A percentile compares a stretch with the other conserved stretches of the same genome.
phyloP scores from a whole-genome alignment of 2,329 filamentous ascomycete genomes.

The Trichothecium sympodiale region DNA sequence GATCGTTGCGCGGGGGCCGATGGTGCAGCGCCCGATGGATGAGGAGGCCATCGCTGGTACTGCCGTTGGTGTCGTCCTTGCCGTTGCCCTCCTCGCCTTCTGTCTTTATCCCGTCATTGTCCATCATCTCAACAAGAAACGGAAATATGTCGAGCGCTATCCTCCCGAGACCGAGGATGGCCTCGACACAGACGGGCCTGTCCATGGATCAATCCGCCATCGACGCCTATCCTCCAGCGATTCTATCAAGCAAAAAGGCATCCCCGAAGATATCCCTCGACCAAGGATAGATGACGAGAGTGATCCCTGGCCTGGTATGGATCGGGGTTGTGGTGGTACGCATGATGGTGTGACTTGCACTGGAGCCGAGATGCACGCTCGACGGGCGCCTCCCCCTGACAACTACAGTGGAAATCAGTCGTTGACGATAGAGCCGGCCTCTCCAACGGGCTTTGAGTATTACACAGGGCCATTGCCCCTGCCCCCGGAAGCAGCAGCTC shows the following conservation, averaged over 20 bases:
- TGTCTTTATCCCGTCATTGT: slow-evolving; percentile 29
- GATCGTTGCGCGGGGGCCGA: slow-evolving; percentile 9
- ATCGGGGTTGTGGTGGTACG: too few species aligned
- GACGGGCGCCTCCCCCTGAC: too few species aligned
- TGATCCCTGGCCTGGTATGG: too few species aligned
- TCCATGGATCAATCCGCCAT: slow-evolving; percentile 5
- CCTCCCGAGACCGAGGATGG: slow-evolving; percentile 19
- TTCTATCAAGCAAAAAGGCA: slow-evolving; percentile 20
- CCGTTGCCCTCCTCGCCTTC: slow-evolving; percentile 19
- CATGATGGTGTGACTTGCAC: too few species aligned
- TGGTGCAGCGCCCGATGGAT: slow-evolving; percentile 17
- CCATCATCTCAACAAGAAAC: slow-evolving; percentile 7
- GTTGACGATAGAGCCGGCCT: too few species aligned
- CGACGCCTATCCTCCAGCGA: slow-evolving; percentile 25
- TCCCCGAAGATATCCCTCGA: neutral
- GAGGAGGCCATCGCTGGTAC: slow-evolving; percentile 26
- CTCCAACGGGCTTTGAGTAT: too few species aligned
- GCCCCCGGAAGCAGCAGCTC: too few species aligned
- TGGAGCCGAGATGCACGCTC: too few species aligned
- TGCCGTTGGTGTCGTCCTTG: slow-evolving; percentile 23
- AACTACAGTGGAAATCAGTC: too few species aligned
- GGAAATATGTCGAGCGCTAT: slow-evolving; percentile 4
- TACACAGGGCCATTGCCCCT: too few species aligned
- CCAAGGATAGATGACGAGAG: too few species aligned
- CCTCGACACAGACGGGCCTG: slow-evolving; percentile 7